Conservation (phyloP, 2,329 filamentous ascomycete genomes). For the Colletotrichum sp. region DNA sequence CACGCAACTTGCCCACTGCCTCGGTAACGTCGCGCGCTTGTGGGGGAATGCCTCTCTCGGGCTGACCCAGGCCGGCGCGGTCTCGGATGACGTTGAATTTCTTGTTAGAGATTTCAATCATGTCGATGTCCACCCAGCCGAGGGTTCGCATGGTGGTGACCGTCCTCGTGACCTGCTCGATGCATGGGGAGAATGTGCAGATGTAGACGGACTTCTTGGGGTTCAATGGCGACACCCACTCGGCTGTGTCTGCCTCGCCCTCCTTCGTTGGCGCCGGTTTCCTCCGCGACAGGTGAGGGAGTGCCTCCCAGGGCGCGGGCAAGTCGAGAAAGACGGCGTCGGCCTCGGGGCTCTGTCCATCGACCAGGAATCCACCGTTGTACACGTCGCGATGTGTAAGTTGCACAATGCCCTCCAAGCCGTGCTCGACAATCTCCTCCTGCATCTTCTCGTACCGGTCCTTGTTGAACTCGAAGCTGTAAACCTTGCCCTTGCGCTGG, state of each 20-base stretch:
- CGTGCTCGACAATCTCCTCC: slow-evolving; percentile 72
- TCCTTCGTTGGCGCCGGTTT: slow-evolving; percentile 31
- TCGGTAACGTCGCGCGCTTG: slow-evolving; percentile 79
- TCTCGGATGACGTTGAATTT: slow-evolving; percentile 84
- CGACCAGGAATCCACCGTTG: slow-evolving; percentile 71
- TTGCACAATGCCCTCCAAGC: slow-evolving; percentile 68
- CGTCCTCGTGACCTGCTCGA: slow-evolving; percentile 92
- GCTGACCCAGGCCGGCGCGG: slow-evolving; percentile 71
- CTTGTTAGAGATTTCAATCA: slow-evolving; percentile 86
- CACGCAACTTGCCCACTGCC: slow-evolving; percentile 73
- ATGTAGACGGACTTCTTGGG: slow-evolving; percentile 75
- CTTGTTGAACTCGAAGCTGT: slow-evolving; percentile 83
- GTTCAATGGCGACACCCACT: slow-evolving; percentile 70
- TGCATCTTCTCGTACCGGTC: slow-evolving; percentile 72
- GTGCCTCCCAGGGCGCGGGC: slow-evolving; percentile 80
- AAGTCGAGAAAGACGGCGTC: slow-evolving; percentile 81
- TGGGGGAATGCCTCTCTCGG: slow-evolving; percentile 73
- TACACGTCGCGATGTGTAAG: slow-evolving; percentile 84
- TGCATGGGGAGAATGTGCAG: slow-evolving; percentile 96
- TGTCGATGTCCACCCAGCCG: slow-evolving; percentile 91
- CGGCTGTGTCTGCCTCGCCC: slow-evolving; percentile 18
- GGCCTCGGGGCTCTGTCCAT: slow-evolving; percentile 64
- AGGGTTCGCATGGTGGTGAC: slow-evolving; percentile 79
- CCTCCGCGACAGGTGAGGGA: slow-evolving; percentile 74
- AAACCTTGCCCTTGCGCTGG: slow-evolving; percentile 70